phyloP scores from a whole-genome alignment of 768 basidiomycete species.

The Leucosporidium scottii region DNA sequence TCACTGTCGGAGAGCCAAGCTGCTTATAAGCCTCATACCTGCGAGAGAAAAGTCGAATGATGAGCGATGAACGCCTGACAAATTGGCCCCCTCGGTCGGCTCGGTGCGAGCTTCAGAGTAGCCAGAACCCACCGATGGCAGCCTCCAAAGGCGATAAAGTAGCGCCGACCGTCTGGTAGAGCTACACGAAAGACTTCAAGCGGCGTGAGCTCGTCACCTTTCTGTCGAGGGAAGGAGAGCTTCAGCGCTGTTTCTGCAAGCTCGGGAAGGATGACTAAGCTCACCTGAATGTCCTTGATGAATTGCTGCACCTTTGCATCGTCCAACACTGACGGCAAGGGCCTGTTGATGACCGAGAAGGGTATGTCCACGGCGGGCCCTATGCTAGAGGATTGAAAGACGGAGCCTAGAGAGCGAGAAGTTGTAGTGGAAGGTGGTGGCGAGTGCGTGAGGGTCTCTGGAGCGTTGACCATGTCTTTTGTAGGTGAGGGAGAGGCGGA shows the following conservation, averaged over 20 bases:
- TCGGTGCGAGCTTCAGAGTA: not conserved
- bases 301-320: slow-evolving; percentile 42
- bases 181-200: slow-evolving; percentile 41
- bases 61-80: not conserved
- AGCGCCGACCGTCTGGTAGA: slow-evolving; percentile 34
- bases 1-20: slow-evolving; percentile 39
- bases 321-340: slow-evolving; percentile 41
- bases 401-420: not conserved
- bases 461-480: not conserved
- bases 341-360: slow-evolving; percentile 41
- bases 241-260: not conserved
- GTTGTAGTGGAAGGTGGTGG: not conserved
- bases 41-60: not conserved
- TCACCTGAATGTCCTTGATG: slow-evolving; percentile 42
- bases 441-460: not conserved
- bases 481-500: not conserved
- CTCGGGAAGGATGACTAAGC: not conserved
- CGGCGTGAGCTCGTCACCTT: slow-evolving; percentile 42
- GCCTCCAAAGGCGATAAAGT: slow-evolving; percentile 43
- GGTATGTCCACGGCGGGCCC: slow-evolving; percentile 37
- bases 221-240: slow-evolving; percentile 21
- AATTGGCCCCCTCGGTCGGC: not conserved
- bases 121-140: slow-evolving; percentile 40
- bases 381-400: slow-evolving; percentile 4
- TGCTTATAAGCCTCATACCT: slow-evolving; percentile 43